These are phyloP conservation scores for Eimeria maxima DNA, from an alignment of 169 alveolate genomes.

Conservation along the genomic window DNA sequence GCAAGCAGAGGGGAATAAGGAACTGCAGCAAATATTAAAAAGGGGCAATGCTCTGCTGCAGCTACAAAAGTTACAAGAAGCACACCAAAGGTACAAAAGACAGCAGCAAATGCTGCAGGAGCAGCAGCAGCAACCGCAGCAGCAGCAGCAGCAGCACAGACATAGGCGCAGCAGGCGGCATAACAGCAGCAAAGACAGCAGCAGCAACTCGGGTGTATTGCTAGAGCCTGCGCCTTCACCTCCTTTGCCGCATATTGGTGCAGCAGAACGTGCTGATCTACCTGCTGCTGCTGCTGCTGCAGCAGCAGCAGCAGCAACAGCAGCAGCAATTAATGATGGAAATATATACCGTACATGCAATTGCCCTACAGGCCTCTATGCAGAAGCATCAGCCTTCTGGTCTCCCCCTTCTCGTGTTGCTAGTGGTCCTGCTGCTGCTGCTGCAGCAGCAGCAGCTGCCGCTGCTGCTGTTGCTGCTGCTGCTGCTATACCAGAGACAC, in stretches of 20 bases:
- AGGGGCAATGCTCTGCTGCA: not conserved
- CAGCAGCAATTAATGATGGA: not conserved
- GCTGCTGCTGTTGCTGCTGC: too few relatives aligned
- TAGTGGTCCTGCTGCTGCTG: not conserved
- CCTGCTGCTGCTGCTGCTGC: not conserved
- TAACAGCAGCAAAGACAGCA: not conserved
- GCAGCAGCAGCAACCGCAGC: too few relatives aligned
- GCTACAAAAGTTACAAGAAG: not conserved
- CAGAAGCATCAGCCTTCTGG: slow-evolving; percentile 3
- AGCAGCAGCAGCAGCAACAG: slow-evolving; percentile 63
- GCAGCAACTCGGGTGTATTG: not conserved
- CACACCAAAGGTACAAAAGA: not conserved
- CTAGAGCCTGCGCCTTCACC: not conserved
- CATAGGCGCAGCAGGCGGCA: not conserved
- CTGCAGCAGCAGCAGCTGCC: too few relatives aligned
- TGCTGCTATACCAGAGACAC: not conserved
- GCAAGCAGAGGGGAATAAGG: not conserved
- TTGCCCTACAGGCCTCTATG: slow-evolving; percentile 11
- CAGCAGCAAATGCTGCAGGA: too few relatives aligned
- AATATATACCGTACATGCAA: not conserved
- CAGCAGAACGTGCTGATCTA: not conserved
- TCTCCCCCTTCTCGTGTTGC: not conserved
- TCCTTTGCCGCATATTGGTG: not conserved
- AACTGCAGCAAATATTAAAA: not conserved
- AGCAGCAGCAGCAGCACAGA: slow-evolving; percentile 1